A percentile compares a stretch with the other conserved stretches of the same genome.
These are phyloP conservation scores for Pseudocercospora fijiensis DNA, from an alignment of 2,329 filamentous ascomycete genomes.

Conservation along the genomic window DNA sequence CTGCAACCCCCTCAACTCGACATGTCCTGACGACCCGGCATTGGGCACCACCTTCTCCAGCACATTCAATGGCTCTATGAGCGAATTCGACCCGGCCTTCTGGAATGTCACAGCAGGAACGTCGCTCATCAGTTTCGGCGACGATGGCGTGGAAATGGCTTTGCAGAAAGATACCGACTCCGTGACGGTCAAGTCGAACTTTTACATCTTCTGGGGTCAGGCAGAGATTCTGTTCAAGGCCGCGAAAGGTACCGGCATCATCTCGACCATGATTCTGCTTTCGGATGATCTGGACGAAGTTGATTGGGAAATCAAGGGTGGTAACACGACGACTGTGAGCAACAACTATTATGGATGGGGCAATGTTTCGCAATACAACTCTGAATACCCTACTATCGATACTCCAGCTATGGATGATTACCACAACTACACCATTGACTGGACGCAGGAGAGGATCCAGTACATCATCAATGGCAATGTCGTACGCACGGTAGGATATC, in stretches of 20 bases:
- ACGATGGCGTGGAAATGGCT: constrained; percentile 64
- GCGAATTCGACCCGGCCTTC: constrained; percentile 43
- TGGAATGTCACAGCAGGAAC: constrained; percentile 61
- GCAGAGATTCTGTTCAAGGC: constrained; percentile 78
- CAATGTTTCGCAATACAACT: constrained; percentile 61
- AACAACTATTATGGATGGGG: constrained; percentile 79
- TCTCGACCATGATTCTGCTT: constrained; percentile 78
- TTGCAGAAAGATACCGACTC: constrained; percentile 69
- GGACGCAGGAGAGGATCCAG: constrained; percentile 65
- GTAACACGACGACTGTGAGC: constrained; percentile 60
- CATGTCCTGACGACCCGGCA: constrained; percentile 69
- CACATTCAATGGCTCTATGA: constrained; percentile 61
- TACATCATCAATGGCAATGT: constrained; percentile 69
- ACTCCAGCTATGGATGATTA: constrained; percentile 55
- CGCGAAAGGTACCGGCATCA: constrained; percentile 70
- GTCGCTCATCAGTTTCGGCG: constrained; percentile 58
- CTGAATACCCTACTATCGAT: constrained; percentile 58
- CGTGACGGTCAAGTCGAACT: constrained; percentile 73
- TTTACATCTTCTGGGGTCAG: constrained; percentile 83
- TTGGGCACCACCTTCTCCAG: constrained; percentile 64
- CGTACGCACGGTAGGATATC: constrained; percentile 61
- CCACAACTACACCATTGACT: constrained; percentile 70
- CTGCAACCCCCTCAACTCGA: constrained; percentile 73
- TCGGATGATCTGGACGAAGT: constrained; percentile 85
- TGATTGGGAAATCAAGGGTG: constrained; percentile 80